Base-by-base conservation (phyloP, 208 protist genomes). In the Histomonas meleagridis region DNA sequence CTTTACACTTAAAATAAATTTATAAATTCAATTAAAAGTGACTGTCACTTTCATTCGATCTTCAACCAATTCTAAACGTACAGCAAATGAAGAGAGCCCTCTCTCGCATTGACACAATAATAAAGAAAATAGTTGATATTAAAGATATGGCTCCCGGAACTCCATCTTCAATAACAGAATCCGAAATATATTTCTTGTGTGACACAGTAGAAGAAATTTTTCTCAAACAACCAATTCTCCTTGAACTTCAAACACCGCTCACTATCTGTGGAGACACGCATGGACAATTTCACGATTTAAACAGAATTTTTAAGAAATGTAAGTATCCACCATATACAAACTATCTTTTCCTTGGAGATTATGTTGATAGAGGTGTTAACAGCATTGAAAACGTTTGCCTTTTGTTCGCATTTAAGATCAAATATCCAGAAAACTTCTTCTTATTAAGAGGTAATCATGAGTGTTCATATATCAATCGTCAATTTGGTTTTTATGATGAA, bases 401-500 rank as follows among this genome's bases (percentile, higher is more conserved):
- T 21, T 43, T 91, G 48, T 46, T 91, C 3, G 16, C 49, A 38
- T 40, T n/a, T 1, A 51, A 43, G 43, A 62, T n/a, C 35, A 14
- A 16, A 38, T 91, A 91, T 46, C 79, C 79, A 1, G 51, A 91
- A 43, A 40, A 65, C 40, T 32, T 91, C 35, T 32, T 91, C 40
- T 46, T 91, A 21, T 40, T 91, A 1, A 4, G 79, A 28, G 79
- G 79, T 40, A 91, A 91, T 46, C 79, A 91, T 46, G 79, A 91
- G n/a, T 91, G 14, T 46, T 12, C 4, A 65, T 49, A 2, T 48
- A 65, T 55, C 4, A 49, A 38, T 26, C 1, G 5, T 62, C 60
- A 65, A 28, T 99, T 99, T 94, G 98, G 98, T 48, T 99, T 99
- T 94, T 99, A 99, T 93, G 97, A 98, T 62, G 98, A 99, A 86